Conservation (phyloP, 306 rosid genomes). For the Pterocarpus macrocarpus region DNA sequence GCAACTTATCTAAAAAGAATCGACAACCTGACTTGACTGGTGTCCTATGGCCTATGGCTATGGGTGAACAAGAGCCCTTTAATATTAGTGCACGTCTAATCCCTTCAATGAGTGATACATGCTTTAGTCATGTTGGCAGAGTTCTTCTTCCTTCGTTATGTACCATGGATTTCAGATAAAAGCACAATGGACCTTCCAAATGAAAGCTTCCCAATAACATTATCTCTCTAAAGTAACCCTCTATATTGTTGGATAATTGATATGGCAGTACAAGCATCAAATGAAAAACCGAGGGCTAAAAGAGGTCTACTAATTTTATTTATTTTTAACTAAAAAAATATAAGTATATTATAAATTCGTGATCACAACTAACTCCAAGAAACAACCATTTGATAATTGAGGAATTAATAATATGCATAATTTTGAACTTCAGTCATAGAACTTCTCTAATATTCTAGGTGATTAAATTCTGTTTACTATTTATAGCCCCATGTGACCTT, state of each 20-base stretch:
- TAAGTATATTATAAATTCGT: not conserved
- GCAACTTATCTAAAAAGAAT: conserved; percentile 36
- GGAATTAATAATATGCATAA: not conserved
- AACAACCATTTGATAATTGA: not conserved
- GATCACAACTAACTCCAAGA: not conserved
- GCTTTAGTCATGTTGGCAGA: not conserved
- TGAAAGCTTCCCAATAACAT: too few species aligned
- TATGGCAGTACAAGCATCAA: not conserved
- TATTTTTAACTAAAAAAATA: not conserved
- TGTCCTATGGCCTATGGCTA: conserved; percentile 12
- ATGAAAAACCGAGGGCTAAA: not conserved
- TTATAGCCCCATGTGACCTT: not conserved
- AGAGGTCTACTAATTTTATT: not conserved
- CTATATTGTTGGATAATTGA: not conserved
- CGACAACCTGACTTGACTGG: conserved; percentile 42
- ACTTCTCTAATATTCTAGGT: not conserved
- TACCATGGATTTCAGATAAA: conserved; percentile 1
- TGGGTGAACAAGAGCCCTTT: conserved; percentile 18
- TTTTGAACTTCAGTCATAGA: not conserved
- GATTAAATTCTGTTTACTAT: not conserved
- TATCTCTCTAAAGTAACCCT: too few species aligned
- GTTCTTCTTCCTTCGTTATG: not conserved
- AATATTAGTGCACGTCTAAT: conserved; percentile 35
- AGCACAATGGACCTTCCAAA: not conserved
- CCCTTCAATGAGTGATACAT: conserved; percentile 23